Base-by-base conservation (phyloP, 805 yeast species). In the Candida manassasensis region DNA sequence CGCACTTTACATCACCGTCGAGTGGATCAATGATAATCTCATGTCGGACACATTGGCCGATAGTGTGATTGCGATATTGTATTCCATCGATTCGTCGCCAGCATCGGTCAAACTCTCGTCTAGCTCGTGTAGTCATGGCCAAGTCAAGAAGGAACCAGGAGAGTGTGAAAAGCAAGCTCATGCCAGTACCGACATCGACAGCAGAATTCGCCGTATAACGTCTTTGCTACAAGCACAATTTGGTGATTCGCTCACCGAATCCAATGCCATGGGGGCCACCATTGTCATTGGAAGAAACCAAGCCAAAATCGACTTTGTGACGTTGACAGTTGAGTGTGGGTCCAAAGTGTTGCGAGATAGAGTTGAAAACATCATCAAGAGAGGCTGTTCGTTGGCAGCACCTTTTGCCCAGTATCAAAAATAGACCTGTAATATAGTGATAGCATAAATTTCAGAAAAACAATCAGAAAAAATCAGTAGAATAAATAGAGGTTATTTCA, bases 21-120 rank as follows among this genome's bases (percentile, higher is more conserved):
- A 86, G 56, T 93, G 98, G 98, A 75, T 79, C 12, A 90, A 94
- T 47, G 89, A 88, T 39, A 67, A 85, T 38, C 49, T 63, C 27
- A 77, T 88, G 63, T 89, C 84, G 41, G 98, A 93, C 51, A 82
- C 96, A 0, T 76, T 93, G 43, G 98, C 98, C 0, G 99, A 93
- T 52, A 81, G 96, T 11, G 84, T 88, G 1, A 75, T 93, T 39
- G 96, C 97, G 0, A 87, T 93, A 25, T 59, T 93, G 21, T 73
- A 90, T 59, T 85, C 95, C 29, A 93, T 90, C 27, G 98, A 93
- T 55, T 81, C 96, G 0, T 80, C 96, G 0, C 96, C 96, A 8
- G 95, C 96, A 2, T 86, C 97, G 5, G 95, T 93, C 19, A 93
- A 90, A 54, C 58, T 87, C 44, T 79, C 95, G 10, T 79, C 95